Evolutionary conservation across 345 rosid species (phyloP).

Genomic region (Cardamine occulta): DNA sequence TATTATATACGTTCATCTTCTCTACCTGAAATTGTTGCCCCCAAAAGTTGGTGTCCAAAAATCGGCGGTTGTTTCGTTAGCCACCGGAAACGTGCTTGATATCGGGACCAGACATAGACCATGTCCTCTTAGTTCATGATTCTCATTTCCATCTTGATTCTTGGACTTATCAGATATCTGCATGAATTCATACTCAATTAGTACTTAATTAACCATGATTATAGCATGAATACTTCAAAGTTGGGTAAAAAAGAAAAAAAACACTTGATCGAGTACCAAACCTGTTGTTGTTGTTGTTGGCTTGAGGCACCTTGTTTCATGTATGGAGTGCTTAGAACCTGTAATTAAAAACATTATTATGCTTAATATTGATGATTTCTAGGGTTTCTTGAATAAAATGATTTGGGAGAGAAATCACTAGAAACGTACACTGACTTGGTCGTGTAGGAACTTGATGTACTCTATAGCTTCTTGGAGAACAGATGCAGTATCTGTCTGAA

Average conservation of each 20-base stretch:
- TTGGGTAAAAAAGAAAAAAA: not conserved
- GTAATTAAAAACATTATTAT: constrained; percentile 27
- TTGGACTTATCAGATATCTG: constrained; percentile 30
- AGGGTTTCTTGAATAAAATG: constrained; percentile 21
- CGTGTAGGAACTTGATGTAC: constrained; percentile 86
- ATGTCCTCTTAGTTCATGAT: constrained; percentile 68
- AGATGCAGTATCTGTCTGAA: constrained; percentile 98
- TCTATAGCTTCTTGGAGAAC: constrained; percentile 97
- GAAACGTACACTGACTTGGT: constrained; percentile 75
- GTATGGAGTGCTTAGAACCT: constrained; percentile 82
- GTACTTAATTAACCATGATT: constrained; percentile 7
- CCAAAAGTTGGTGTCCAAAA: constrained; percentile 96
- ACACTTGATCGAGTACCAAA: constrained; percentile 23
- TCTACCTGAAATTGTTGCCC: constrained; percentile 53
- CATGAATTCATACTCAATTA: constrained; percentile 6
- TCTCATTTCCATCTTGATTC: constrained; percentile 47
- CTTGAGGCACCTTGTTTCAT: constrained; percentile 71
- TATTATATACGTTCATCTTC: constrained; percentile 11
- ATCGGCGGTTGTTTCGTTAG: constrained; percentile 77
- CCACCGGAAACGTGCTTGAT: constrained; percentile 76
- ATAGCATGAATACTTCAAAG: constrained; percentile 5
- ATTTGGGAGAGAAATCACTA: not conserved
- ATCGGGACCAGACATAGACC: constrained; percentile 88
- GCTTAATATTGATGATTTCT: constrained; percentile 4
- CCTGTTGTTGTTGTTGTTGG: constrained; percentile 80